Evolutionary conservation across 1,284 basidiomycete species (phyloP).

Genomic region (Cerrena zonata): DNA sequence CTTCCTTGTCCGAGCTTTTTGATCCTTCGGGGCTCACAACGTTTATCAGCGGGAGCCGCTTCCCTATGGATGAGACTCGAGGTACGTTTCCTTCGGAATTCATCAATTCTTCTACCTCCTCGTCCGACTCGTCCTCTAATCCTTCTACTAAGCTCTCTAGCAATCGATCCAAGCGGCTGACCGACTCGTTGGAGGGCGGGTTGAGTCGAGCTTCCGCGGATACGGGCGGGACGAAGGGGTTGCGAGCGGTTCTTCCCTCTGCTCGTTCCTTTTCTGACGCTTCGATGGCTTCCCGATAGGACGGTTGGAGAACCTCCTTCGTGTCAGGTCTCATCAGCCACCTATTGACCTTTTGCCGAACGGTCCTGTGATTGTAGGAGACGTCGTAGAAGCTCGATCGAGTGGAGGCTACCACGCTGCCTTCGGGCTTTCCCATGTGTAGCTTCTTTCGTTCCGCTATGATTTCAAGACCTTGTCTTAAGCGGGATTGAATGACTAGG

Average conservation of each 20-base stretch:
- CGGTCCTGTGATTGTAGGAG: neutral
- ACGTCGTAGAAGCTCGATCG: neutral
- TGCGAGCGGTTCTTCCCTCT: neutral
- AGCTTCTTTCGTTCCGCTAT: neutral
- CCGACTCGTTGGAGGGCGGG: neutral
- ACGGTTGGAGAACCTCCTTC: neutral
- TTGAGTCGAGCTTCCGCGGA: no score
- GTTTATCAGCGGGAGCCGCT: neutral
- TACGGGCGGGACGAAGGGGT: neutral
- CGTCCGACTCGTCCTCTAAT: neutral
- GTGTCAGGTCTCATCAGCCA: neutral
- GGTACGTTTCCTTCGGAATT: neutral
- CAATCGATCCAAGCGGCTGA: no score
- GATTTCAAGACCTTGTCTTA: neutral
- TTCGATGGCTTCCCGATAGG: neutral
- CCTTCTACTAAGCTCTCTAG: no score
- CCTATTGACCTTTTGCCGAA: neutral
- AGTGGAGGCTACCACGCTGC: neutral
- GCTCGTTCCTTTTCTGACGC: neutral
- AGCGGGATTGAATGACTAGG: neutral
- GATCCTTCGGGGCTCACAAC: no score
- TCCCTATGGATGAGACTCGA: neutral
- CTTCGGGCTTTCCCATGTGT: neutral
- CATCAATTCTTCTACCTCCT: neutral
- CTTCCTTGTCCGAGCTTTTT: no score